Percentiles rank a stretch among this genome's conserved stretches.
These are phyloP conservation scores for Blumeria graminis DNA, from an alignment of 2,329 filamentous ascomycete genomes.

Conservation along the genomic window DNA sequence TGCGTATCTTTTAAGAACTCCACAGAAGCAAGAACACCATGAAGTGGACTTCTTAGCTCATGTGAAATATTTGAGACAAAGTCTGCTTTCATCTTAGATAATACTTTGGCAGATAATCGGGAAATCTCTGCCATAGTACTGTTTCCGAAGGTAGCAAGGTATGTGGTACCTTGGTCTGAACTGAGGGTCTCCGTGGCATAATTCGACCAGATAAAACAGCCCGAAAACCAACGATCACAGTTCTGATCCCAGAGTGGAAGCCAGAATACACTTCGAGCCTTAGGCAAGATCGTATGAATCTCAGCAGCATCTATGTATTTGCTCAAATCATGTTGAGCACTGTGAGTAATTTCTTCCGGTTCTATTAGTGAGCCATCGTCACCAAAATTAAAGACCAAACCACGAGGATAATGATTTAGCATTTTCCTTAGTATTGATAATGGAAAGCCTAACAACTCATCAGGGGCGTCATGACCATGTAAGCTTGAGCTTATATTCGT, in stretches of 20 bases:
- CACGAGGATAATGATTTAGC: slow-evolving; percentile 14
- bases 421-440: slow-evolving; percentile 11
- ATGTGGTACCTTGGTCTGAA: slow-evolving; percentile 24
- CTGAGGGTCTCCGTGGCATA: slow-evolving; percentile 21
- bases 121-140: slow-evolving; percentile 32
- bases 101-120: slow-evolving; percentile 20
- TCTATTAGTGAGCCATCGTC: slow-evolving; percentile 11
- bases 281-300: slow-evolving; percentile 18
- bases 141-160: slow-evolving; percentile 26
- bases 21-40: slow-evolving; percentile 30
- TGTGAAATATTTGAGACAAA: slow-evolving; percentile 36
- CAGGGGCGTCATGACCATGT: slow-evolving; percentile 7
- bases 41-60: slow-evolving; percentile 34
- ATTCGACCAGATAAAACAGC: slow-evolving; percentile 25
- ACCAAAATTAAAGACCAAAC: slow-evolving; percentile 14
- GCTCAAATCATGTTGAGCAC: slow-evolving; percentile 6
- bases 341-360: slow-evolving; percentile 6
- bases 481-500: slow-evolving; percentile 12
- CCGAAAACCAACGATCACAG: slow-evolving; percentile 24
- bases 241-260: slow-evolving; percentile 24
- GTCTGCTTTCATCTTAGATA: slow-evolving; percentile 20
- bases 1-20: slow-evolving; percentile 29
- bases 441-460: slow-evolving; percentile 8
- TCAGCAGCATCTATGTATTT: slow-evolving; percentile 12
- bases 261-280: slow-evolving; percentile 22